phyloP scores from a whole-genome alignment of 768 basidiomycete species.

The Kwoniella sp. region DNA sequence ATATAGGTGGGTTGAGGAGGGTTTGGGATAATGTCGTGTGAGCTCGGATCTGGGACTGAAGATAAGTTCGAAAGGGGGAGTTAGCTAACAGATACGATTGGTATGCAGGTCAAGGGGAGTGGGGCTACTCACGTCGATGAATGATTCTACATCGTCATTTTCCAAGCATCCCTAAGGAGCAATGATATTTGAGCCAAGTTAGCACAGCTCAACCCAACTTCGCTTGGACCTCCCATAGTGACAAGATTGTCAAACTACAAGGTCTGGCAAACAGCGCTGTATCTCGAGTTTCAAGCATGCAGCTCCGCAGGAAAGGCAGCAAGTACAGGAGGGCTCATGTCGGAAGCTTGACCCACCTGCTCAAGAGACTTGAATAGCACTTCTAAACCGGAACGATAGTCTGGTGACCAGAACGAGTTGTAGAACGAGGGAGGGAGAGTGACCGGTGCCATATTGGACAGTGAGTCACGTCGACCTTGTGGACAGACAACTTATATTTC shows the following conservation, averaged over 20 bases:
- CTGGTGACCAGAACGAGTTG: constrained; percentile 94
- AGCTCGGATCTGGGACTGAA: constrained; percentile 70
- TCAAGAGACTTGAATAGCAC: constrained; percentile 74
- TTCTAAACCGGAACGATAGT: constrained; percentile 81
- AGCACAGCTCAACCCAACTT: no score
- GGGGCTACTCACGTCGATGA: constrained; percentile 75
- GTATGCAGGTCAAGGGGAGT: no score
- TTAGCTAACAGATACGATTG: no score
- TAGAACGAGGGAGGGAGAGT: constrained; percentile 84
- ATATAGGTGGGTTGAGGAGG: constrained; percentile 60
- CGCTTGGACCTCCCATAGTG: no score
- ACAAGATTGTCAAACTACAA: no score
- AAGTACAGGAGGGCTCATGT: no score
- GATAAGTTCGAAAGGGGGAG: neutral
- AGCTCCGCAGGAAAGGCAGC: no score
- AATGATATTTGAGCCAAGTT: constrained; percentile 3
- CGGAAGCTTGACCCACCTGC: constrained; percentile 67
- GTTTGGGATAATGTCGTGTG: constrained; percentile 67
- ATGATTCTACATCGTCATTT: constrained; percentile 77
- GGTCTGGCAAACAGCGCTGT: no score
- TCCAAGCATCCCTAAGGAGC: constrained; percentile 71
- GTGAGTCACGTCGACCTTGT: no score
- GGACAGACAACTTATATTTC: no score
- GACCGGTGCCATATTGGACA: constrained; percentile 74
- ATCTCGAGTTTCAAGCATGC: no score